Base-by-base conservation (phyloP, 352 stramenopile genomes). In the Globisporangium camurandrum region DNA sequence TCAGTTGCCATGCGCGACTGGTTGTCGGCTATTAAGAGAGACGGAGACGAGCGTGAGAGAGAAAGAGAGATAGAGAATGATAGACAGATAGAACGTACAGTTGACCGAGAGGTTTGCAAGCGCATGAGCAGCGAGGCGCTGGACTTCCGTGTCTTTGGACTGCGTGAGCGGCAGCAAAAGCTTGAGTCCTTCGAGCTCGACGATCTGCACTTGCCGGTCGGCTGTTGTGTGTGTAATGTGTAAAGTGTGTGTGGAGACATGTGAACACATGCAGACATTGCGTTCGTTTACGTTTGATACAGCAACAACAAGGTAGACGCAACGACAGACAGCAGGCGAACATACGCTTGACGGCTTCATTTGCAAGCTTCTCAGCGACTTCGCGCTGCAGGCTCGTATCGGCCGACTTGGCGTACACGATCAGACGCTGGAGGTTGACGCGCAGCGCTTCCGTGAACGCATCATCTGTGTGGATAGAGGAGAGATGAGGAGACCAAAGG, bases 71-170 rank as follows among this genome's bases (percentile, higher is more conserved):
- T n/a, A n/a, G n/a, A n/a, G n/a, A n/a, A n/a, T n/a, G n/a, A n/a
- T n/a, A n/a, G n/a, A n/a, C n/a, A n/a, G n/a, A n/a, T n/a, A n/a
- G 19, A 0, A 54, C 65, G 47, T 68, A 95, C 85, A 89, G 59
- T 97, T 95, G 23, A 98, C 92, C 1, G 86, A 97, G 37, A 97
- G 71, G 53, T 98, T 98, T 6, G 92, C 92, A 24, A 98, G 76
- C 47, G 92, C 92, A 37, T 98, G 92, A 6, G 93, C 92, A 22
- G 92, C 91, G 7, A 98, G 66, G 5, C 92, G 84, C 66, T 97
- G 88, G 33, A 98, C 92, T 55, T 98, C 92, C 11, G 69, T 87
- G 65, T 97, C 92, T 41, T 72, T 90, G 22, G 86, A 97, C 58
- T 96, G 73, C 31, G 91, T 96, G 41, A 98, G 75, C 24, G 92